A percentile compares a stretch with the other conserved stretches of the same genome.
Evolutionary conservation across 441 rosid species (phyloP).

Genomic region (Populus hybrid): DNA sequence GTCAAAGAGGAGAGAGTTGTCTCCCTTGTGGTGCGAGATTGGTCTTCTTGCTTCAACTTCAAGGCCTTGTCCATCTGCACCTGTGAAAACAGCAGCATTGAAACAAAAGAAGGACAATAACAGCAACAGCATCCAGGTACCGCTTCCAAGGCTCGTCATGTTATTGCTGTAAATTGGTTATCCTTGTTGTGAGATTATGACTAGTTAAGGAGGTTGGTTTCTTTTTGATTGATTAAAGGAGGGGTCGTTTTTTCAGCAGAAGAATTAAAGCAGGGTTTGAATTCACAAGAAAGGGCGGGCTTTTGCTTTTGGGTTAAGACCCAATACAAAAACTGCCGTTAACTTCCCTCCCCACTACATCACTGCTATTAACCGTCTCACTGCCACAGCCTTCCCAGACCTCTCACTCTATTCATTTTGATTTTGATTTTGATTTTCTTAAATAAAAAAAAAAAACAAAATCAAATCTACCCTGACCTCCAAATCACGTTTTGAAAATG

Average conservation of each 20-base stretch:
- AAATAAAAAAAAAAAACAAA: no score
- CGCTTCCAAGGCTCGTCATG: neutral
- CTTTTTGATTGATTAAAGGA: neutral
- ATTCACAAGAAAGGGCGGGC: neutral
- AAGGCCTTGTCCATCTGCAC: neutral
- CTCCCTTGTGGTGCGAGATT: constrained; percentile 7
- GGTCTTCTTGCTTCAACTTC: neutral
- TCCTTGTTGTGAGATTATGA: neutral
- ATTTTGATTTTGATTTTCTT: no score
- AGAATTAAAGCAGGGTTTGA: neutral
- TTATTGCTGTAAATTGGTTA: no score
- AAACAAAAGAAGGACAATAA: constrained; percentile 17
- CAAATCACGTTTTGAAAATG: neutral
- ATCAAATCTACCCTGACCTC: neutral
- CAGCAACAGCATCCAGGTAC: neutral
- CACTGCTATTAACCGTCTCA: neutral
- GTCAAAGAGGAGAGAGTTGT: constrained; percentile 3
- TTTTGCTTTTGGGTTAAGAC: neutral
- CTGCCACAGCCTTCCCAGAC: neutral
- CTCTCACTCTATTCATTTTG: neutral
- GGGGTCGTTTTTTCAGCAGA: neutral
- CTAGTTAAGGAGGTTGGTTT: neutral
- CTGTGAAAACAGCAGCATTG: constrained; percentile 10
- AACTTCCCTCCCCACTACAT: neutral
- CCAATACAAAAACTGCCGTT: neutral